Evolutionary conservation across 164 flowering plant genomes (phyloP).

Genomic region (Nymphaea thermarum): DNA sequence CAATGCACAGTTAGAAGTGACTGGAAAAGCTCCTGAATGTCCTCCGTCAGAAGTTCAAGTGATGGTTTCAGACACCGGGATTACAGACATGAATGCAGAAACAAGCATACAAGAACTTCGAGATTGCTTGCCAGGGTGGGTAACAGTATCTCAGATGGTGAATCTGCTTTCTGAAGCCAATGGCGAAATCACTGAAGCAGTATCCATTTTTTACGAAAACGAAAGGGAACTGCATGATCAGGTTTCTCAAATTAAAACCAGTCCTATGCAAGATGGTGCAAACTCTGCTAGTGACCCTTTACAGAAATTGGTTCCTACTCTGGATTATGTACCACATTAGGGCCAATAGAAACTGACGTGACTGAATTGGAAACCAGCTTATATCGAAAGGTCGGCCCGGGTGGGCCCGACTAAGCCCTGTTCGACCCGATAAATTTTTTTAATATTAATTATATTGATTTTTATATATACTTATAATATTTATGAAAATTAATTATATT

Average conservation of each 20-base stretch:
- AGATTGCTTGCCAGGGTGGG: slow-evolving; percentile 75
- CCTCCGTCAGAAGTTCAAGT: slow-evolving; percentile 1
- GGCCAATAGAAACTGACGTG: neutral
- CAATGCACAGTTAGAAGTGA: slow-evolving; percentile 2
- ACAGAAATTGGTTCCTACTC: too few relatives aligned
- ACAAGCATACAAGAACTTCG: slow-evolving; percentile 37
- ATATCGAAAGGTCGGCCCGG: too few relatives aligned
- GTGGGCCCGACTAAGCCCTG: too few relatives aligned
- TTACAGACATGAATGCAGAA: slow-evolving; percentile 15
- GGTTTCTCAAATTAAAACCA: slow-evolving; percentile 9
- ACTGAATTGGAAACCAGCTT: neutral
- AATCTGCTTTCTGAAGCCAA: slow-evolving; percentile 38
- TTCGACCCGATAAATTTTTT: too few relatives aligned
- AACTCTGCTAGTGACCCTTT: slow-evolving; percentile 7
- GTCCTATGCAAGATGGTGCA: neutral
- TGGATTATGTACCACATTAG: slow-evolving; percentile 1
- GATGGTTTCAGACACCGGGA: neutral
- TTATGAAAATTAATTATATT: too few relatives aligned
- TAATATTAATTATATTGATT: too few relatives aligned
- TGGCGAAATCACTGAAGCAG: slow-evolving; percentile 58
- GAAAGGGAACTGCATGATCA: slow-evolving; percentile 71
- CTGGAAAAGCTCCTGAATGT: slow-evolving; percentile 14
- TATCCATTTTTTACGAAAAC: slow-evolving; percentile 70
- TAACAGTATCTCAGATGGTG: slow-evolving; percentile 44
- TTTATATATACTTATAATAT: too few relatives aligned